Evolutionary conservation across 441 rosid genomes (phyloP).

Genomic region (Isatis lusitanica): DNA sequence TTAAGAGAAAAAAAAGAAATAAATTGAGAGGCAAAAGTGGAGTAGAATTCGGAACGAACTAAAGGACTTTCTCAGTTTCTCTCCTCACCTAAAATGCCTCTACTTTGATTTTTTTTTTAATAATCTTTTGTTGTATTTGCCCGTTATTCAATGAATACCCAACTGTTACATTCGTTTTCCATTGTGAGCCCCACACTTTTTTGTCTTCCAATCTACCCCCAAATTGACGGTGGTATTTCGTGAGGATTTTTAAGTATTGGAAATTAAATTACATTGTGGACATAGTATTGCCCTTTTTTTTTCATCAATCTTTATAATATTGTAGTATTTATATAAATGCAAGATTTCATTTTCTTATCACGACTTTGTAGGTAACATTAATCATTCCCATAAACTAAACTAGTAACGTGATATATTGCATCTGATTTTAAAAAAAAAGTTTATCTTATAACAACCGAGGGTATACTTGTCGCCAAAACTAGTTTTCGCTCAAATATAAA

Average conservation of each 20-base stretch:
- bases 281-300: not conserved
- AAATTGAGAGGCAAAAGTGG: slow-evolving; percentile 29
- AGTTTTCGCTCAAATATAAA: not conserved
- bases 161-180: slow-evolving; percentile 26
- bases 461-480: not conserved
- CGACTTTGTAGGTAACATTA: not conserved
- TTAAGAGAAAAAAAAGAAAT: not conserved
- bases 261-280: no score
- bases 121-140: not conserved
- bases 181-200: slow-evolving; percentile 21
- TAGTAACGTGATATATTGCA: not conserved
- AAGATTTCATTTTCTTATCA: no score
- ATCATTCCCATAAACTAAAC: not conserved
- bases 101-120: not conserved
- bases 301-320: not conserved
- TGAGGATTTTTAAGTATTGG: no score
- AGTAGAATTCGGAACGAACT: slow-evolving; percentile 34
- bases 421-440: not conserved
- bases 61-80: slow-evolving; percentile 25
- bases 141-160: slow-evolving; percentile 18
- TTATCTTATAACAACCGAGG: not conserved
- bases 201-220: not conserved
- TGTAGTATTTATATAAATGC: not conserved
- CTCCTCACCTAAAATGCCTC: slow-evolving; percentile 24
- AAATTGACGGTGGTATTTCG: slow-evolving; percentile 23